phyloP scores from a whole-genome alignment of 2,329 filamentous ascomycete species.

The Exophiala mesophila region DNA sequence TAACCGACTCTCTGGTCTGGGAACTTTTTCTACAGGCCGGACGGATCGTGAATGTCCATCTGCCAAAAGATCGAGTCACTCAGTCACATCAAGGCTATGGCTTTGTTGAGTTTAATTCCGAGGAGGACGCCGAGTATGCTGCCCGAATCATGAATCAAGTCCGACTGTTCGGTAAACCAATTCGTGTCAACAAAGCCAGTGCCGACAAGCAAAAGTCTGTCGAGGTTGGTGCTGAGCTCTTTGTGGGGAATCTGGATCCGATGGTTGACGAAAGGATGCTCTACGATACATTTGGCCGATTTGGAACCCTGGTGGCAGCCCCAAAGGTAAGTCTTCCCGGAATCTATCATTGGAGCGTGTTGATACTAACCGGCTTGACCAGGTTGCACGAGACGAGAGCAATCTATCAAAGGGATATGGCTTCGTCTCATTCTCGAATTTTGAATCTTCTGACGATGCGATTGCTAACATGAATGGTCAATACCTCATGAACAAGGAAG shows the following conservation, averaged over 20 bases:
- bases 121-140: constrained; percentile 94
- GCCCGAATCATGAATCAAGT: constrained; percentile 96
- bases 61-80: constrained; percentile 96
- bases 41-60: constrained; percentile 94
- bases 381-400: constrained; percentile 76
- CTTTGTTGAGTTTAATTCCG: constrained; percentile 96
- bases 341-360: no score
- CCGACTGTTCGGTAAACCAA: constrained; percentile 85
- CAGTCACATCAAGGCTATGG: constrained; percentile 96
- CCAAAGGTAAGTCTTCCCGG: constrained; percentile 65
- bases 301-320: constrained; percentile 75
- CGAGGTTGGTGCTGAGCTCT: constrained; percentile 93
- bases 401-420: constrained; percentile 92
- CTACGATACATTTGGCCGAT: constrained; percentile 91
- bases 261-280: constrained; percentile 95
- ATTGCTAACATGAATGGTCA: constrained; percentile 92
- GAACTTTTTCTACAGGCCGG: constrained; percentile 98
- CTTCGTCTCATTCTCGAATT: constrained; percentile 88
- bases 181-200: constrained; percentile 89
- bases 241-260: constrained; percentile 89
- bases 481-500: constrained; percentile 94
- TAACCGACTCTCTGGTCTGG: constrained; percentile 84
- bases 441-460: constrained; percentile 88
- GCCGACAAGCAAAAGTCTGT: constrained; percentile 92
- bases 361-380: no score